Evolutionary conservation across 2,329 filamentous ascomycete genomes (phyloP).

Genomic region (Neofusicoccum ribis): DNA sequence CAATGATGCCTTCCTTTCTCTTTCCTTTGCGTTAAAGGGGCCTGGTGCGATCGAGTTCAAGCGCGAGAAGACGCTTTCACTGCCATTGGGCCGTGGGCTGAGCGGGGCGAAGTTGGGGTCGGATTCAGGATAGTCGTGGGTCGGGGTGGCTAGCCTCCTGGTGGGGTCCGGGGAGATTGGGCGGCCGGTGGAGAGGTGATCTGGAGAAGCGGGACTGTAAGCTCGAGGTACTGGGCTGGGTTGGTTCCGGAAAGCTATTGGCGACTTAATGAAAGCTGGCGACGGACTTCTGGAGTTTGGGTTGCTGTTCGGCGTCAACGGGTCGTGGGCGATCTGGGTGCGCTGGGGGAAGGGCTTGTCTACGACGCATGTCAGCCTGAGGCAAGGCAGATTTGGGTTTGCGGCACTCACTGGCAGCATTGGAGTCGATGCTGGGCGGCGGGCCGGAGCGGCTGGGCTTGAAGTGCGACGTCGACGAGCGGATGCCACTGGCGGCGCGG

Average conservation of each 20-base stretch:
- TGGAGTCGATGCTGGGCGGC: conserved; percentile 58
- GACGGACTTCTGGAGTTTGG: conserved; percentile 28
- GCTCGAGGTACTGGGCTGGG: conserved; percentile 38
- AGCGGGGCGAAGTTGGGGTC: conserved; percentile 47
- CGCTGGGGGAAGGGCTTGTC: conserved; percentile 35
- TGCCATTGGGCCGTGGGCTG: conserved; percentile 48
- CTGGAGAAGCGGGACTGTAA: conserved; percentile 34
- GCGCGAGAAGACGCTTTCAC: conserved; percentile 55
- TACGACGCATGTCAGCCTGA: conserved; percentile 20
- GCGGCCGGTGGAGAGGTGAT: conserved; percentile 20
- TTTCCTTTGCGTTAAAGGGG: conserved; percentile 38
- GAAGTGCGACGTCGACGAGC: conserved; percentile 27
- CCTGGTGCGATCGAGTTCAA: conserved; percentile 68
- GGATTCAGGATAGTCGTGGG: conserved; percentile 34
- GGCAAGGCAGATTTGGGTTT: not conserved
- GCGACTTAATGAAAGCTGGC: conserved; percentile 17
- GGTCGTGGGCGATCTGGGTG: conserved; percentile 24
- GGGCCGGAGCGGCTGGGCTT: conserved; percentile 49
- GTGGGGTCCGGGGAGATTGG: not conserved
- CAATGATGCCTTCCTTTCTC: conserved; percentile 4
- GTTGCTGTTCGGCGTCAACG: conserved; percentile 29
- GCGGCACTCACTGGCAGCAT: conserved; percentile 57
- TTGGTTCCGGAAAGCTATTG: conserved; percentile 31
- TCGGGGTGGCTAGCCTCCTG: conserved; percentile 22
- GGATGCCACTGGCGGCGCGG: conserved; percentile 31